Conservation (phyloP, 176 grass and related monocot species). For the Aegilops bicornis region DNA sequence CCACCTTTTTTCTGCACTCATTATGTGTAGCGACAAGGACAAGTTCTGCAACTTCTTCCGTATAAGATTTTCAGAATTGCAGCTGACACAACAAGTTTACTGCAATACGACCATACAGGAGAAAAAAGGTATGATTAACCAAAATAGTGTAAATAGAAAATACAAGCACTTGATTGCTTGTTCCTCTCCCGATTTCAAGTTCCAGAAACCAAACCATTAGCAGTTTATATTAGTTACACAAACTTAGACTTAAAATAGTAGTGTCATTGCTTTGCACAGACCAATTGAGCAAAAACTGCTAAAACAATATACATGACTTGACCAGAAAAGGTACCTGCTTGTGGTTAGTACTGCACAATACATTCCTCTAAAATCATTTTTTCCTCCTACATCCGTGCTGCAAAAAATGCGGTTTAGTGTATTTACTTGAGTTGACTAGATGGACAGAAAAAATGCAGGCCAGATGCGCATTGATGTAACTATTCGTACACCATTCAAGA, state of each 20-base stretch:
- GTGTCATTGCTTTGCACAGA: slow-evolving; percentile 7
- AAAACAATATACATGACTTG: neutral
- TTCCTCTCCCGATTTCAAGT: neutral
- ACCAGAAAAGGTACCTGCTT: slow-evolving; percentile 40
- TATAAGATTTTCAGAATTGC: slow-evolving; percentile 66
- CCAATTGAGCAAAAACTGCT: slow-evolving; percentile 17
- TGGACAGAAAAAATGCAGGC: slow-evolving; percentile 6
- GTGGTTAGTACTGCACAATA: slow-evolving; percentile 56
- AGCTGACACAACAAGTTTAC: slow-evolving; percentile 46
- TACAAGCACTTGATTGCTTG: neutral
- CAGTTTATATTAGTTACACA: slow-evolving; percentile 16
- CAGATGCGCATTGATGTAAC: slow-evolving; percentile 15
- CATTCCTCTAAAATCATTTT: slow-evolving; percentile 65
- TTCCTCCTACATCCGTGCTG: slow-evolving; percentile 45
- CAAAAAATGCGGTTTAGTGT: slow-evolving; percentile 33
- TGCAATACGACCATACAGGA: slow-evolving; percentile 22
- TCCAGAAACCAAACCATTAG: neutral
- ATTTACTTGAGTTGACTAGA: slow-evolving; percentile 28
- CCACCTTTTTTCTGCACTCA: slow-evolving; percentile 47
- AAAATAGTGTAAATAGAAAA: slow-evolving; percentile 10
- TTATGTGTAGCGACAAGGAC: slow-evolving; percentile 47
- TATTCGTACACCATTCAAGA: slow-evolving; percentile 15
- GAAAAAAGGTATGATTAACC: neutral
- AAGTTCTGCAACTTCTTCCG: slow-evolving; percentile 55
- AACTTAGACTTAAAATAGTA: slow-evolving; percentile 7